Evolutionary conservation across 768 basidiomycete genomes (phyloP).

Genomic region (Agaricus blazei): DNA sequence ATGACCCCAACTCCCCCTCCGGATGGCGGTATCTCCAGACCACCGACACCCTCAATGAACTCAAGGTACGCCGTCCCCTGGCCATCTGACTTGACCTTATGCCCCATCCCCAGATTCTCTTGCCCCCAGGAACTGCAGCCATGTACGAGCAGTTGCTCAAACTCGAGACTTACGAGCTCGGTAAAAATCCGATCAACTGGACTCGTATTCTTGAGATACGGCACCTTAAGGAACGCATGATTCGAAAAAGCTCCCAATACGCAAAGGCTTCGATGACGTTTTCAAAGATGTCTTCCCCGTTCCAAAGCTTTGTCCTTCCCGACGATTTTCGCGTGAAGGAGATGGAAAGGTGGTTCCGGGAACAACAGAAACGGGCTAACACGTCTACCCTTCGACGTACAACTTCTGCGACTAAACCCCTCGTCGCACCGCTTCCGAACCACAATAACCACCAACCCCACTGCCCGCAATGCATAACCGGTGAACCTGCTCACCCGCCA

Average conservation of each 20-base stretch:
- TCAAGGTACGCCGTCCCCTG: constrained; percentile 43
- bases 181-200: constrained; percentile 58
- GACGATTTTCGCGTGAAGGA: constrained; percentile 71
- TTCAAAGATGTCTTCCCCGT: constrained; percentile 36
- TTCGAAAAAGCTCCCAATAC: constrained; percentile 70
- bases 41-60: constrained; percentile 71
- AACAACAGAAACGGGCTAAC: constrained; percentile 41
- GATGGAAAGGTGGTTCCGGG: constrained; percentile 73
- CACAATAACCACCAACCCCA: neutral
- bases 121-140: constrained; percentile 62
- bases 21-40: constrained; percentile 74
- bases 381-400: constrained; percentile 22
- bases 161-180: constrained; percentile 56
- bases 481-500: neutral
- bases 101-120: constrained; percentile 43
- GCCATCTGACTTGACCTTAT: neutral
- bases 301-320: constrained; percentile 65
- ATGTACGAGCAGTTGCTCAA: constrained; percentile 65
- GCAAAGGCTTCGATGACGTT: constrained; percentile 36
- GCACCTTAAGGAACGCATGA: constrained; percentile 77
- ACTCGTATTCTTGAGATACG: constrained; percentile 69
- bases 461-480: constrained; percentile 2
- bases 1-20: constrained; percentile 45
- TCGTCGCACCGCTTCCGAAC: neutral
- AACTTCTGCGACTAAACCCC: constrained; percentile 12